Evolutionary conservation across 2,329 filamentous ascomycete species (phyloP).

Genomic region (Pseudogymnoascus sp.): DNA sequence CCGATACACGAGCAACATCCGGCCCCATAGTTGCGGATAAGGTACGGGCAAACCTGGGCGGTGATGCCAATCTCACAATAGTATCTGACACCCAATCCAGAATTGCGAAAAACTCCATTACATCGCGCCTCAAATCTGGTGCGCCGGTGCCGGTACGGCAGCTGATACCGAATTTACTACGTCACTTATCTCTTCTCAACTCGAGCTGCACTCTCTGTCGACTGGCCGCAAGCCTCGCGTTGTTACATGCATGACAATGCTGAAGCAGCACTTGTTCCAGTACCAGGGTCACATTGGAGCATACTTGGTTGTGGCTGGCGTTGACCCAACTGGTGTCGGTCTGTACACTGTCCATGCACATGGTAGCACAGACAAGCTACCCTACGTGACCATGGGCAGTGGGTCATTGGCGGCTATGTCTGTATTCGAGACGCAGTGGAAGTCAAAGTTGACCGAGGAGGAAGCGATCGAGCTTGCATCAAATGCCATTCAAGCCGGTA

Average conservation of each 20-base stretch:
- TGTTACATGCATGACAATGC: slow-evolving; percentile 98
- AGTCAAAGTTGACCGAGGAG: slow-evolving; percentile 65
- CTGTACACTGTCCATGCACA: slow-evolving; percentile 98
- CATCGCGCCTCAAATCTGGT: slow-evolving; percentile 98
- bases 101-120: slow-evolving; percentile 99
- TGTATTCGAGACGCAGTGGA: slow-evolving; percentile 96
- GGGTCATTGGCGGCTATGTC: slow-evolving; percentile 96
- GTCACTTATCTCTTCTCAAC: slow-evolving; percentile 94
- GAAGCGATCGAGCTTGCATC: slow-evolving; percentile 76
- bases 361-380: slow-evolving; percentile 96
- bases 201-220: slow-evolving; percentile 93
- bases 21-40: slow-evolving; percentile 99
- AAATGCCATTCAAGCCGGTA: slow-evolving; percentile 89
- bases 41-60: slow-evolving; percentile 35
- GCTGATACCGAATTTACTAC: slow-evolving; percentile 99
- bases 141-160: slow-evolving; percentile 92
- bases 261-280: slow-evolving; percentile 98
- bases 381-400: slow-evolving; percentile 98
- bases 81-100: slow-evolving; percentile 33
- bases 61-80: background rate
- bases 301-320: slow-evolving; percentile 93
- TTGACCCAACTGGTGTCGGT: slow-evolving; percentile 89
- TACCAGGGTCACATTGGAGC: slow-evolving; percentile 97
- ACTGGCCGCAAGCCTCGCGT: slow-evolving; percentile 95
- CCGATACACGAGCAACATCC: slow-evolving; percentile 94